Evolutionary conservation across 129 eudicot species (phyloP).

Genomic region (Centaurea solstitialis): DNA sequence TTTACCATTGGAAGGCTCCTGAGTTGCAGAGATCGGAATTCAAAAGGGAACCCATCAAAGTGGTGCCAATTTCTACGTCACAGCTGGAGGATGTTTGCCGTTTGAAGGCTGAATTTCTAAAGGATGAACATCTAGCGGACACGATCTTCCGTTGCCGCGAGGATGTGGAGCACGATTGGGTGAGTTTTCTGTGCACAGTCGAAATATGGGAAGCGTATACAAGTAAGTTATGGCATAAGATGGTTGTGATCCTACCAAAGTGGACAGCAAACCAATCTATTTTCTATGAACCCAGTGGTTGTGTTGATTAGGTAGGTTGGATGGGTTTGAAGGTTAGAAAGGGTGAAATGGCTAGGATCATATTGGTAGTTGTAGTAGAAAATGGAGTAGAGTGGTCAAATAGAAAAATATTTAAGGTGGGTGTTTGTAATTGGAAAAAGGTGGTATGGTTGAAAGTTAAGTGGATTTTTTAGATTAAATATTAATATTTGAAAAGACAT

Average conservation of each 20-base stretch:
- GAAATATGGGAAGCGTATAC: slow-evolving; percentile 70
- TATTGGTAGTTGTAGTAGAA: too few relatives aligned
- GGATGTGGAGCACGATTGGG: slow-evolving; percentile 39
- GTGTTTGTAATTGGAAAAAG: neutral
- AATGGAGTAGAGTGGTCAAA: neutral
- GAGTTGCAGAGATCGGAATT: slow-evolving; percentile 29
- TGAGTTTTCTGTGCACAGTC: slow-evolving; percentile 46
- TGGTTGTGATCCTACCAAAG: slow-evolving; percentile 51
- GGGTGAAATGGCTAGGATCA: neutral
- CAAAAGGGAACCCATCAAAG: slow-evolving; percentile 8
- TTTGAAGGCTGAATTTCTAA: slow-evolving; percentile 47
- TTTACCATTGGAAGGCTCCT: slow-evolving; percentile 59
- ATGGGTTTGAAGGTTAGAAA: neutral
- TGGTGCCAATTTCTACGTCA: slow-evolving; percentile 36
- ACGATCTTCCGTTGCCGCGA: slow-evolving; percentile 25
- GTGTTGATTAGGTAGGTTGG: neutral
- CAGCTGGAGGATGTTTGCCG: slow-evolving; percentile 32
- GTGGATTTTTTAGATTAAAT: too few relatives aligned
- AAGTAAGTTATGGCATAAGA: slow-evolving; percentile 41
- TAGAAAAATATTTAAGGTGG: neutral
- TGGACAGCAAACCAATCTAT: slow-evolving; percentile 66
- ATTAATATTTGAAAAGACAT: too few relatives aligned
- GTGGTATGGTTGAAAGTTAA: too few relatives aligned
- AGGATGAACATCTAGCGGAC: slow-evolving; percentile 47
- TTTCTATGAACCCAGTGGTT: slow-evolving; percentile 28